These are phyloP conservation scores for Meyerozyma elateridarum DNA, from an alignment of 1,139 yeast genomes.

Conservation along the genomic window DNA sequence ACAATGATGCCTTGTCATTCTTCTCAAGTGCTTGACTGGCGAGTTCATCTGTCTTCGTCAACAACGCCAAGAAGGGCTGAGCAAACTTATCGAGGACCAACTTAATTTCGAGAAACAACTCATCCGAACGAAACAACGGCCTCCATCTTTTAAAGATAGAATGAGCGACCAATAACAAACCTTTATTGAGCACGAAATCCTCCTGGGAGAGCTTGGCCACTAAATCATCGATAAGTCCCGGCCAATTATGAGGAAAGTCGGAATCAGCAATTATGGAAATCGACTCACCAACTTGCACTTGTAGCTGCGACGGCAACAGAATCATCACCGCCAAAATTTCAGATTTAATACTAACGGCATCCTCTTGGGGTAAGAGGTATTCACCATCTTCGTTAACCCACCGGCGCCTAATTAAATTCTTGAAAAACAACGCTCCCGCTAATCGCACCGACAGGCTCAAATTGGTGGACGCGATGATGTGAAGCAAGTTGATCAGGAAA, in stretches of 20 bases:
- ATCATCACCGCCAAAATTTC: slow-evolving; percentile 86
- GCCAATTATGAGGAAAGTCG: slow-evolving; percentile 93
- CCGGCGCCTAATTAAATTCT: slow-evolving; percentile 74
- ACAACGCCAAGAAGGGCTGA: slow-evolving; percentile 68
- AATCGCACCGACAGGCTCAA: slow-evolving; percentile 58
- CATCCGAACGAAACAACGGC: slow-evolving; percentile 89
- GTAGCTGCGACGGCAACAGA: slow-evolving; percentile 65
- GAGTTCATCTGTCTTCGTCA: slow-evolving; percentile 61
- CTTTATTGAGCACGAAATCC: slow-evolving; percentile 74
- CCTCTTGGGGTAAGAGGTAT: slow-evolving; percentile 56
- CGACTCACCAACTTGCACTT: slow-evolving; percentile 90
- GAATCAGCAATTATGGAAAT: slow-evolving; percentile 90
- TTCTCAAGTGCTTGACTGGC: slow-evolving; percentile 45
- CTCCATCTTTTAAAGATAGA: slow-evolving; percentile 97
- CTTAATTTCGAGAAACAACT: slow-evolving; percentile 79
- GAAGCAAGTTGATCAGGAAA: slow-evolving; percentile 70
- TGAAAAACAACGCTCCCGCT: slow-evolving; percentile 89
- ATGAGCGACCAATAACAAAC: slow-evolving; percentile 88
- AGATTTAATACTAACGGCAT: slow-evolving; percentile 62
- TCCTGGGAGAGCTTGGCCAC: slow-evolving; percentile 57
- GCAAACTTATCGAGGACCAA: slow-evolving; percentile 82
- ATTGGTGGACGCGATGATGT: slow-evolving; percentile 65
- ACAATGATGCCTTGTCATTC: slow-evolving; percentile 42
- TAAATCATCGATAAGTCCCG: slow-evolving; percentile 68
- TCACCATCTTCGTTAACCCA: slow-evolving; percentile 92